Percentiles rank a stretch among this genome's conserved stretches.
Evolutionary conservation across 805 yeast genomes (phyloP).

Genomic region (Suhomyces pyralidae): DNA sequence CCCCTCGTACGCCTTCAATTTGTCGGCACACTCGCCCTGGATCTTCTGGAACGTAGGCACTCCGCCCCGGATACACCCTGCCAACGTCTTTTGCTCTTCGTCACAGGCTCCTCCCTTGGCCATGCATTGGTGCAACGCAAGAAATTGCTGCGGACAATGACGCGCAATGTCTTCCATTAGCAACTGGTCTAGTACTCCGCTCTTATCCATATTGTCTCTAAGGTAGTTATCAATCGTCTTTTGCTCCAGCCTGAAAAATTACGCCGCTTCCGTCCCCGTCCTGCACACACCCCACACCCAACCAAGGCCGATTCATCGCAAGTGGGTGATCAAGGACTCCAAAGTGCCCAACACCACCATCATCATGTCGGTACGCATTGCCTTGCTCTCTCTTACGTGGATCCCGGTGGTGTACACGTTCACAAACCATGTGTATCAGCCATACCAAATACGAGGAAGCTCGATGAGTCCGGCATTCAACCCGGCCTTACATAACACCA

Average conservation of each 20-base stretch:
- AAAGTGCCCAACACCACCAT: neutral
- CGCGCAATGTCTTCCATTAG: constrained; percentile 76
- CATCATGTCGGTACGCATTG: constrained; percentile 2
- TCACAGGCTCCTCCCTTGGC: constrained; percentile 57
- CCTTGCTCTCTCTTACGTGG: constrained; percentile 51
- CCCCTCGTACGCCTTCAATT: constrained; percentile 60
- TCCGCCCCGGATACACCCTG: constrained; percentile 57
- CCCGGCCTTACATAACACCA: constrained; percentile 50
- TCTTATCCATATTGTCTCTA: neutral
- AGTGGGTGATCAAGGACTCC: neutral
- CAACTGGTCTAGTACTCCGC: constrained; percentile 56
- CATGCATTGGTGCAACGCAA: constrained; percentile 73
- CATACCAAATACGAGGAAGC: constrained; percentile 71
- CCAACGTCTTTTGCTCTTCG: constrained; percentile 53
- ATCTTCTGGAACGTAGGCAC: constrained; percentile 75
- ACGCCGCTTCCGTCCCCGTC: neutral
- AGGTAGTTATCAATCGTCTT: neutral
- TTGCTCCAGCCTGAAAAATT: neutral
- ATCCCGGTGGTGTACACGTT: constrained; percentile 72
- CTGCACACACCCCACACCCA: neutral
- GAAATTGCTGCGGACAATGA: constrained; percentile 69
- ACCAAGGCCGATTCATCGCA: neutral
- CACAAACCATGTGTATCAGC: constrained; percentile 67
- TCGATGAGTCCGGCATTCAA: constrained; percentile 91
- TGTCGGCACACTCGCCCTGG: constrained; percentile 55